These are phyloP conservation scores for Coix lacrymajobi DNA, from an alignment of 176 grass and related monocot species.

Conservation along the genomic window DNA sequence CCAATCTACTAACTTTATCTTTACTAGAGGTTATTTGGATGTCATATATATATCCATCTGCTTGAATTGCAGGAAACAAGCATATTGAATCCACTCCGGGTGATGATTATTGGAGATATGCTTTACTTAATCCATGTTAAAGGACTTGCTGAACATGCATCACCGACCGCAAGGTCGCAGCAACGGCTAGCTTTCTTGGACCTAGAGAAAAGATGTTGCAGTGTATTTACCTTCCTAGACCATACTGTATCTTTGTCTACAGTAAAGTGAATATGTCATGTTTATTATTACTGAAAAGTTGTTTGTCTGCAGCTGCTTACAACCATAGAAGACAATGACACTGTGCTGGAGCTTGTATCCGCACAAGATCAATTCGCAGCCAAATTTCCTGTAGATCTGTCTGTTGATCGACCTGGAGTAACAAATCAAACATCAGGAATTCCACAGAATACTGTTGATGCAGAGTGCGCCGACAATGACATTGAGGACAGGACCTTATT, in stretches of 20 bases:
- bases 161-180: slow-evolving; percentile 39
- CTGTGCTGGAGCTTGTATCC: slow-evolving; percentile 37
- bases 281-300: slow-evolving; percentile 22
- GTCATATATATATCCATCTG: not conserved
- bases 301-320: slow-evolving; percentile 45
- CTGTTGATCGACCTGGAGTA: slow-evolving; percentile 1
- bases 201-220: slow-evolving; percentile 48
- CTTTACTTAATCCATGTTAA: slow-evolving; percentile 64
- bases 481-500: not conserved
- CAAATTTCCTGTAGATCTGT: slow-evolving; percentile 44
- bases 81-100: slow-evolving; percentile 56
- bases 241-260: not conserved
- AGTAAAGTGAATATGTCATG: not conserved
- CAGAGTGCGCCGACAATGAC: not conserved
- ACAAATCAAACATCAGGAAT: slow-evolving; percentile 3
- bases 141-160: slow-evolving; percentile 66
- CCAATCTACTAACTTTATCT: not conserved
- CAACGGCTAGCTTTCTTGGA: slow-evolving; percentile 63
- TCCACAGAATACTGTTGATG: slow-evolving; percentile 21
- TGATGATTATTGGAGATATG: slow-evolving; percentile 81
- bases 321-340: slow-evolving; percentile 37
- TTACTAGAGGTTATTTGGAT: not conserved
- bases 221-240: slow-evolving; percentile 38
- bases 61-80: slow-evolving; percentile 48
- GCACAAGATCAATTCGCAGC: slow-evolving; percentile 61